These are phyloP conservation scores for Chlorella vulgaris DNA, from an alignment of 139 green algal genomes.

Conservation along the genomic window DNA sequence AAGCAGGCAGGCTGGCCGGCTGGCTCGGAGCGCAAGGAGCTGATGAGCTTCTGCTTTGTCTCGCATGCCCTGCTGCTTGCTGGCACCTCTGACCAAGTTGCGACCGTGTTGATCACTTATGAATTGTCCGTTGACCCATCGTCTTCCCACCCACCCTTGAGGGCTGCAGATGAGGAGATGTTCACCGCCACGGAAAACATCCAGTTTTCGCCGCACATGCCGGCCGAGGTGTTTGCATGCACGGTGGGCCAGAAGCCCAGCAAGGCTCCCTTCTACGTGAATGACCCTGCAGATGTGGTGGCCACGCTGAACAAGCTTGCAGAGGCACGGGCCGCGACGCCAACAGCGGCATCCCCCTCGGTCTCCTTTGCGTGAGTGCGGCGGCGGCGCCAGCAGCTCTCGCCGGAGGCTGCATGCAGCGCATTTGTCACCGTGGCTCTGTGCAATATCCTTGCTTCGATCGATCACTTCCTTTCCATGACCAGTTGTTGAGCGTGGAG, in stretches of 20 bases:
- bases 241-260: conserved; percentile 96
- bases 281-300: conserved; percentile 89
- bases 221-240: conserved; percentile 87
- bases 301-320: conserved; percentile 57
- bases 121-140: background rate
- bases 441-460: too few relatives aligned
- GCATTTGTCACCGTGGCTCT: too few relatives aligned
- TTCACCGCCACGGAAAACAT: conserved; percentile 90
- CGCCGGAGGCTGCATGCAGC: background rate
- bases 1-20: background rate
- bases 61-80: too few relatives aligned
- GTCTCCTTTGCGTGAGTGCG: conserved; percentile 25
- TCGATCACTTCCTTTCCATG: too few relatives aligned
- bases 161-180: conserved; percentile 95
- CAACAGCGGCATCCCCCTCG: background rate
- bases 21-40: too few relatives aligned
- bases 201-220: conserved; percentile 56
- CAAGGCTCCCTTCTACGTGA: conserved; percentile 95
- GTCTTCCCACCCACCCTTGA: background rate
- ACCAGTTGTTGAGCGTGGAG: too few relatives aligned
- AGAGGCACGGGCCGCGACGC: background rate
- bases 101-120: too few relatives aligned
- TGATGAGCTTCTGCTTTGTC: too few relatives aligned
- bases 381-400: background rate
- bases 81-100: too few relatives aligned